These are phyloP conservation scores for Penicillium sp. DNA, from an alignment of 2,329 filamentous ascomycete species.

Conservation along the genomic window DNA sequence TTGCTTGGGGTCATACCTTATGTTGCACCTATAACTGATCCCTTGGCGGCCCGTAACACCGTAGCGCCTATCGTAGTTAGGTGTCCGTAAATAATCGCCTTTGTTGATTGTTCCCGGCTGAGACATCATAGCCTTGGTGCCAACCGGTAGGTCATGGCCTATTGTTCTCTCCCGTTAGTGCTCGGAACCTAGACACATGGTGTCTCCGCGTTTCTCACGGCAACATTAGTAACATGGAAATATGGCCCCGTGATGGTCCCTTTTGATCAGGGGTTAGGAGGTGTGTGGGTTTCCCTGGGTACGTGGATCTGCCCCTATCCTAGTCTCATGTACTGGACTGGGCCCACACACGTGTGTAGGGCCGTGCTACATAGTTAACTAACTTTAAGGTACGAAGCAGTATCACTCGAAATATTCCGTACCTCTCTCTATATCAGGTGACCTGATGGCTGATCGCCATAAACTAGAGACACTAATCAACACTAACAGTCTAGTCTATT, in stretches of 20 bases:
- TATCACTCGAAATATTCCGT: neutral
- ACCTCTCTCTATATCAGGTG: neutral
- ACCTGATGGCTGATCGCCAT: neutral
- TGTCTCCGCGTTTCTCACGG: neutral
- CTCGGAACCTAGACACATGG: neutral
- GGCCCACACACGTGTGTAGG: too few species aligned
- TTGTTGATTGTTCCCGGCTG: neutral
- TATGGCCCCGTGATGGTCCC: neutral
- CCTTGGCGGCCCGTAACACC: neutral
- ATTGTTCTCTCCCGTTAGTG: neutral
- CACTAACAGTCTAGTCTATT: neutral
- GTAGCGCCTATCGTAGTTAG: neutral
- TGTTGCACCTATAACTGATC: neutral
- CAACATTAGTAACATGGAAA: neutral
- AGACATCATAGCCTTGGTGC: neutral
- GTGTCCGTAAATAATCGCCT: neutral
- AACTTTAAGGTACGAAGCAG: too few species aligned
- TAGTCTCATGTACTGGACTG: neutral
- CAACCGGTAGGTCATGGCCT: neutral
- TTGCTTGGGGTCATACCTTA: neutral
- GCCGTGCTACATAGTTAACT: too few species aligned
- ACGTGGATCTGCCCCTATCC: neutral
- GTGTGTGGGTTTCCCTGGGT: too few species aligned
- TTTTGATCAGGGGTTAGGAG: neutral
- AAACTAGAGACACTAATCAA: neutral